A percentile compares a stretch with the other conserved stretches of the same genome.
These are phyloP conservation scores for Arthrobotrys entomopaga DNA, from an alignment of 2,329 filamentous ascomycete genomes.

Conservation along the genomic window DNA sequence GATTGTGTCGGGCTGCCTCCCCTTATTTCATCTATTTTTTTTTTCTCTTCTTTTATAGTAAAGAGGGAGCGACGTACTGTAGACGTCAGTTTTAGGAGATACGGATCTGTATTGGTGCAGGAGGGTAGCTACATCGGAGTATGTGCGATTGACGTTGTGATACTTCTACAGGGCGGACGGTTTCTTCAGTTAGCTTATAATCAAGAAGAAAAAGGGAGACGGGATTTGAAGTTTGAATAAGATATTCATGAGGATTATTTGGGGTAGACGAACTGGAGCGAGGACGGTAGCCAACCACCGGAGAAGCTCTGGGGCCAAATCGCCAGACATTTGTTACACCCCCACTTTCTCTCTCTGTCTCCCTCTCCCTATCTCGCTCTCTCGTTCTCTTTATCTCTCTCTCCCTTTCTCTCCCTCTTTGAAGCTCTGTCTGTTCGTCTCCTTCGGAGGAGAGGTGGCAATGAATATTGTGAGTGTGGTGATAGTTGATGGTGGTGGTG, in stretches of 20 bases:
- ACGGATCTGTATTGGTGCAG: slow-evolving; percentile 83
- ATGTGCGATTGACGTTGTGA: slow-evolving; percentile 88
- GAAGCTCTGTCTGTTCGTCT: no score
- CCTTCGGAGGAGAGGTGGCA: no score
- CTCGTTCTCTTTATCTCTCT: no score
- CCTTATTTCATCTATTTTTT: no score
- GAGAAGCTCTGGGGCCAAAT: slow-evolving; percentile 53
- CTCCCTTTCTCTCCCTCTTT: no score
- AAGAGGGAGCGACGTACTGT: slow-evolving; percentile 72
- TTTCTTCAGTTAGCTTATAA: no score
- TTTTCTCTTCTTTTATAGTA: slow-evolving; percentile 65
- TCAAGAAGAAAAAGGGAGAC: no score
- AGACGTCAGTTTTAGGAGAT: slow-evolving; percentile 88
- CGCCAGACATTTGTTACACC: slow-evolving; percentile 26
- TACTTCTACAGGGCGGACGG: slow-evolving; percentile 75
- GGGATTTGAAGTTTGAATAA: no score
- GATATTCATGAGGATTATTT: background rate
- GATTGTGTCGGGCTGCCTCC: slow-evolving; percentile 44
- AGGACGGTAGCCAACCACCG: slow-evolving; percentile 51
- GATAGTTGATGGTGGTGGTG: background rate
- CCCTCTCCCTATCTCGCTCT: no score
- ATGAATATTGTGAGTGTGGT: no score
- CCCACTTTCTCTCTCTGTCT: no score
- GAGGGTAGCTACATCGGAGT: slow-evolving; percentile 86
- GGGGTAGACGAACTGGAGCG: slow-evolving; percentile 34